Base-by-base conservation (phyloP, 768 basidiomycete species). In the Boletellus ananiceps region DNA sequence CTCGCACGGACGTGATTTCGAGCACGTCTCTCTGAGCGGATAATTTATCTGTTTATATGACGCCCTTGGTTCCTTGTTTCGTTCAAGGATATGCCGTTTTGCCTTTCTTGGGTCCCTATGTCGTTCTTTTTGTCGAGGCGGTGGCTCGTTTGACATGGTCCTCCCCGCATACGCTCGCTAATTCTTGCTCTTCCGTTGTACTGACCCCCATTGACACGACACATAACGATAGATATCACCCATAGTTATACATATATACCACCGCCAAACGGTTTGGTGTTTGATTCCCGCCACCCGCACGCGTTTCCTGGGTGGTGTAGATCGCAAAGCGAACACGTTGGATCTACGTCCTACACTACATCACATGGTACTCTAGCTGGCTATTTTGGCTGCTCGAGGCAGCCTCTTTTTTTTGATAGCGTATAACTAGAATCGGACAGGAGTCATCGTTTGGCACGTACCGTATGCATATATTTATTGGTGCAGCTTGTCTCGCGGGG, bases 41-140 rank as follows among this genome's bases (percentile, higher is more conserved):
- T 68, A 66, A 65, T 50, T 68, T 65, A 65, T 65, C 48, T 66
- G 63, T 65, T 54, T 60, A 68, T 65, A 61, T 54, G 38, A 27
- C 12, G 19, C 44, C 38, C 44, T 51, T 41, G 46, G 53, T 41
- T 47, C 42, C 41, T 50, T 58, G 42, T 40, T 47, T 52, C 33
- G 5, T 44, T 3, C 44, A 18, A 40, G 40, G 36, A 23, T 50
- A 31, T 21, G n/a, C 32, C 35, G 3, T 34, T 40, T 53, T 59
- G 42, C 42, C 43, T 59, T 49, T 65, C 44, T 60, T 52, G 46
- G 50, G 46, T 42, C 47, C 47, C 19, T 44, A 32, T 18, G 37
- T 47, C 48, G n/a, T n/a, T 40, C 34, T 38, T 15, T 59, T 53
- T 50, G 36, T 18, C 44, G 8, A 34, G 18, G 31, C 36, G 34